Percentiles rank a stretch among this genome's conserved stretches.
Conservation (phyloP, 2,329 filamentous ascomycete genomes). For the Triangularia setosa region DNA sequence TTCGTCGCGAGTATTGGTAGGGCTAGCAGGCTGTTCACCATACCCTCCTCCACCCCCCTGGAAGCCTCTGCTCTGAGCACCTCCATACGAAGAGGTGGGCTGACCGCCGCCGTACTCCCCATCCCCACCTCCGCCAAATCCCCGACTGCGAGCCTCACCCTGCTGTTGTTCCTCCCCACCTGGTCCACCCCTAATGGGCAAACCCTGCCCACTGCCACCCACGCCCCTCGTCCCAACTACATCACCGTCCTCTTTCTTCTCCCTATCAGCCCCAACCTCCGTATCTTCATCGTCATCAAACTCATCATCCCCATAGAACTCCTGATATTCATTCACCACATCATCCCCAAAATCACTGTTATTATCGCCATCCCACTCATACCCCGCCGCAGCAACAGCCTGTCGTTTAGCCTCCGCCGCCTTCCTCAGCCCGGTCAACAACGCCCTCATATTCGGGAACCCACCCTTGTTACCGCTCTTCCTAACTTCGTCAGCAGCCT, state of each 20-base stretch:
- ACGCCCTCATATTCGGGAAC: slow-evolving; percentile 6
- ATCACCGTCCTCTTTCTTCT: not conserved
- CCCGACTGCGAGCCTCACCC: not conserved
- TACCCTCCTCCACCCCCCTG: too few species aligned
- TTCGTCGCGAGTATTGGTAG: too few species aligned
- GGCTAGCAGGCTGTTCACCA: too few species aligned
- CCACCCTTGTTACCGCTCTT: not conserved
- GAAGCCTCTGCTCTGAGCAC: too few species aligned
- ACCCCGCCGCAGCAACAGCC: not conserved
- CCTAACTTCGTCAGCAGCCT: not conserved
- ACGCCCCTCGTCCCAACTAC: too few species aligned
- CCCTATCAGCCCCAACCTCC: not conserved
- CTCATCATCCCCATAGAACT: not conserved
- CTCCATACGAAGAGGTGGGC: too few species aligned
- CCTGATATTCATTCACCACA: not conserved
- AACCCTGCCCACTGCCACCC: too few species aligned
- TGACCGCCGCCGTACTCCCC: not conserved
- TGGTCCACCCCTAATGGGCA: too few species aligned
- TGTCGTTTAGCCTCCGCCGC: not conserved
- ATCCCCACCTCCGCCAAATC: not conserved
- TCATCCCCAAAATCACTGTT: slow-evolving; percentile 11
- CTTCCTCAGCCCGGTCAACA: slow-evolving; percentile 6
- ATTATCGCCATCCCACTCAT: not conserved
- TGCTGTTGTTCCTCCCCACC: too few species aligned
- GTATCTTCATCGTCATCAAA: not conserved